Percentiles rank a stretch among this genome's conserved stretches.
These are phyloP conservation scores for Phaseolus coccineus DNA, from an alignment of 331 rosid species.

Conservation along the genomic window DNA sequence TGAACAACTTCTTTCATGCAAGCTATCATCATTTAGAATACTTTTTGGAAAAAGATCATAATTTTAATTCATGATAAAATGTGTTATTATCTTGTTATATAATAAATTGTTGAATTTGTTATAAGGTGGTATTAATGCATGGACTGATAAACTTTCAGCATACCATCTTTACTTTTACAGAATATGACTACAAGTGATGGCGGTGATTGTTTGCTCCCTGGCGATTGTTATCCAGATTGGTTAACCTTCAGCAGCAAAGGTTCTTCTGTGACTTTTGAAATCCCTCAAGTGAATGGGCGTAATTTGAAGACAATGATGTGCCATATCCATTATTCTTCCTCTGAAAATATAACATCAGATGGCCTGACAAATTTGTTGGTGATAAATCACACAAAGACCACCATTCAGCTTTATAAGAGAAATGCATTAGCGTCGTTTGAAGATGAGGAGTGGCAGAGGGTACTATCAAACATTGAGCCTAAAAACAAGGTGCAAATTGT, in stretches of 20 bases:
- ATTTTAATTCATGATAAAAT: no score
- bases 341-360: background rate
- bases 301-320: slow-evolving; percentile 31
- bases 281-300: background rate
- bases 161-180: background rate
- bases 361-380: slow-evolving; percentile 4
- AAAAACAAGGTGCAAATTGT: slow-evolving; percentile 23
- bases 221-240: slow-evolving; percentile 29
- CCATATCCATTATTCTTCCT: background rate
- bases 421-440: slow-evolving; percentile 19
- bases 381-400: slow-evolving; percentile 40
- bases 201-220: background rate
- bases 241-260: slow-evolving; percentile 32
- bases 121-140: background rate
- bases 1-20: no score
- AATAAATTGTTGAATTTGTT: no score
- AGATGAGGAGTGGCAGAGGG: slow-evolving; percentile 42
- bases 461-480: slow-evolving; percentile 10
- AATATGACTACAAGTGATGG: background rate
- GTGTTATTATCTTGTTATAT: no score
- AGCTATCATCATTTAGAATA: no score
- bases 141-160: background rate
- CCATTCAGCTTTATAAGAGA: background rate
- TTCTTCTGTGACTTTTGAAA: slow-evolving; percentile 6
- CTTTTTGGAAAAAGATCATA: no score